Evolutionary conservation across 2,329 filamentous ascomycete genomes (phyloP).

Genomic region (Cladosporium sp.): DNA sequence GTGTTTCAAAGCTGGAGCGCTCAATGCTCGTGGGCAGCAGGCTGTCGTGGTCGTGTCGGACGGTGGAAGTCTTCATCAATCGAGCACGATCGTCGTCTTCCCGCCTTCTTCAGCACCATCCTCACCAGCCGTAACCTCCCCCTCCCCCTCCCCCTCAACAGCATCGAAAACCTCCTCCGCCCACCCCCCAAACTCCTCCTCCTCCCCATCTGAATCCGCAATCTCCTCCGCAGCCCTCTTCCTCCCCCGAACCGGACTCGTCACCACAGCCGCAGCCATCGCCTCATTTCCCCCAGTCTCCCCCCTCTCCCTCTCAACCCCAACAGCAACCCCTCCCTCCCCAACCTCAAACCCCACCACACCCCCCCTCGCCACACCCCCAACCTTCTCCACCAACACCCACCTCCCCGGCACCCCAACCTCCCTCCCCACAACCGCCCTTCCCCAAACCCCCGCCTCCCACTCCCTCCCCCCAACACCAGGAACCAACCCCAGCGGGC

Average conservation of each 20-base stretch:
- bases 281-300: not conserved
- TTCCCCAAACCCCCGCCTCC: slow-evolving; percentile 69
- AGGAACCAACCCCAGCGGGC: slow-evolving; percentile 55
- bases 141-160: slow-evolving; percentile 37
- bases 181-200: slow-evolving; percentile 69
- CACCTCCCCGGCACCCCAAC: slow-evolving; percentile 40
- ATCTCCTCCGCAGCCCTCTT: slow-evolving; percentile 57
- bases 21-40: too few relatives aligned
- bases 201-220: slow-evolving; percentile 53
- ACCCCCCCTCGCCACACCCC: slow-evolving; percentile 37
- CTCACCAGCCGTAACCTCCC: not conserved
- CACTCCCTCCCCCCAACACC: slow-evolving; percentile 70
- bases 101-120: not conserved
- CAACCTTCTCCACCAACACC: slow-evolving; percentile 39
- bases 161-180: slow-evolving; percentile 48
- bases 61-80: not conserved
- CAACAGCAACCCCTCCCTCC: slow-evolving; percentile 23
- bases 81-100: not conserved
- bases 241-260: slow-evolving; percentile 19
- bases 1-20: too few relatives aligned
- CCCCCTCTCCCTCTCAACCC: not conserved
- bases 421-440: slow-evolving; percentile 74
- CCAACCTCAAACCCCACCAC: slow-evolving; percentile 46
- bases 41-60: too few relatives aligned
- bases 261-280: not conserved